phyloP scores from a whole-genome alignment of 139 green algal genomes.

The Dunaliella primolecta region DNA sequence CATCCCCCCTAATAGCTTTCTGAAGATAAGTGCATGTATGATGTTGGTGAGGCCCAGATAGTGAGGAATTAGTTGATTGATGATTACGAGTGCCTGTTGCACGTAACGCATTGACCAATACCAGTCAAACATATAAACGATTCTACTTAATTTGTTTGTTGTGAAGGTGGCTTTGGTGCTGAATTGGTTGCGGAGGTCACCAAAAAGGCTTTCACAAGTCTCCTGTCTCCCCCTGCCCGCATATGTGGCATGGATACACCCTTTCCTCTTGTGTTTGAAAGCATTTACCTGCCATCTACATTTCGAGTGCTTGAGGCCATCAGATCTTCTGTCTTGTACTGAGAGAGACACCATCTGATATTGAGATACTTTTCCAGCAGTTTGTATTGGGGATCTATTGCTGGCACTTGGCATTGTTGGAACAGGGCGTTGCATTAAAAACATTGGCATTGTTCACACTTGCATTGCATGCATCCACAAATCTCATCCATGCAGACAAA shows the following conservation, averaged over 20 bases:
- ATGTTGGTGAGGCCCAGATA: neutral
- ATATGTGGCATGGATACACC: conserved; percentile 88
- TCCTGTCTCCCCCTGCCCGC: conserved; percentile 72
- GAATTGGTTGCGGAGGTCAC: conserved; percentile 76
- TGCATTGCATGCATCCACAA: neutral
- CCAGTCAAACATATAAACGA: too few species aligned
- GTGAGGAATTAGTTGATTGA: neutral
- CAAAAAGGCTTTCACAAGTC: conserved; percentile 58
- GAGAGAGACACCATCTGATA: neutral
- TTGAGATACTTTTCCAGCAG: neutral
- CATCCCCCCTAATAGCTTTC: neutral
- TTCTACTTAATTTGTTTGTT: neutral
- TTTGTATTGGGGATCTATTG: too few species aligned
- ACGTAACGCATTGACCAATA: too few species aligned
- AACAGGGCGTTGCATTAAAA: too few species aligned
- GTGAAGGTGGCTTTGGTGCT: conserved; percentile 79
- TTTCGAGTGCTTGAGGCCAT: conserved; percentile 60
- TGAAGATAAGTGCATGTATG: neutral
- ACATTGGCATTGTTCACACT: too few species aligned
- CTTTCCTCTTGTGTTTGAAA: conserved; percentile 83
- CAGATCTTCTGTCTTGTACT: conserved; percentile 34
- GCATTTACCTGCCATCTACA: conserved; percentile 71
- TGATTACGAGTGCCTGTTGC: too few species aligned
- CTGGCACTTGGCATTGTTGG: too few species aligned
- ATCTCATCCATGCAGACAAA: neutral